A percentile compares a stretch with the other conserved stretches of the same genome.
Evolutionary conservation across 2,329 filamentous ascomycete genomes (phyloP).

Genomic region (Aspergillus thermomutatus): DNA sequence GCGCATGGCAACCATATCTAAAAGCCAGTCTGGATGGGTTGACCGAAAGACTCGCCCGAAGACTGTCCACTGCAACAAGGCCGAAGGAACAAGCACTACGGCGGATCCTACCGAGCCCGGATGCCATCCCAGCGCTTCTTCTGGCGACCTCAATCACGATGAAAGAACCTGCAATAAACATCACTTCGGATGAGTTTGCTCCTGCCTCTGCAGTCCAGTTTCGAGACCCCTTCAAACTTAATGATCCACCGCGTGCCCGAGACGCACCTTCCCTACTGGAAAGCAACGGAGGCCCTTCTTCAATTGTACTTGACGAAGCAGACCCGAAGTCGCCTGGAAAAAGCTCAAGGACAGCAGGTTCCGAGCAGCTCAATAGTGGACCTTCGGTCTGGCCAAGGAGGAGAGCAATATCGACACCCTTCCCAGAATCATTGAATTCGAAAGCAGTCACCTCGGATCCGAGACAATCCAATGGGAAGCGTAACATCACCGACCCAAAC

Average conservation of each 20-base stretch:
- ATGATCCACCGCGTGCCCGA: constrained; percentile 3
- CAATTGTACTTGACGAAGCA: constrained; percentile 19
- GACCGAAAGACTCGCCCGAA: constrained; percentile 36
- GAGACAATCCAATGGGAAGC: constrained; percentile 26
- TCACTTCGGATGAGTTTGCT: constrained; percentile 22
- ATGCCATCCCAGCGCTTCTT: constrained; percentile 48
- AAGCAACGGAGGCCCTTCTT: constrained; percentile 13
- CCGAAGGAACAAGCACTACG: constrained; percentile 36
- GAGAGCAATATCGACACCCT: constrained; percentile 28
- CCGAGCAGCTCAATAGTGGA: constrained; percentile 32
- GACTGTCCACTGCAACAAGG: constrained; percentile 37
- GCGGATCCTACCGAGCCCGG: constrained; percentile 43
- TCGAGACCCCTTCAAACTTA: constrained; percentile 29
- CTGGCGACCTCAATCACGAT: constrained; percentile 40
- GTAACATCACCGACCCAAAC: constrained; percentile 41
- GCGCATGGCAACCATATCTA: constrained; percentile 41
- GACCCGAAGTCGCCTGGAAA: constrained; percentile 22
- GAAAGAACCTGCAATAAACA: constrained; percentile 21
- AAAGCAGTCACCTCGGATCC: constrained; percentile 25
- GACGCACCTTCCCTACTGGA: constrained; percentile 8
- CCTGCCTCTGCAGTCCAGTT: constrained; percentile 25
- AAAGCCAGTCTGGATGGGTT: constrained; percentile 23
- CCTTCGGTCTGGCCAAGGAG: constrained; percentile 27
- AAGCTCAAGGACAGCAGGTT: constrained; percentile 16
- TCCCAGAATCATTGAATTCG: constrained; percentile 21